These are phyloP conservation scores for Pyrenophora tritici-repentis DNA, from an alignment of 2,329 filamentous ascomycete species.

Conservation along the genomic window DNA sequence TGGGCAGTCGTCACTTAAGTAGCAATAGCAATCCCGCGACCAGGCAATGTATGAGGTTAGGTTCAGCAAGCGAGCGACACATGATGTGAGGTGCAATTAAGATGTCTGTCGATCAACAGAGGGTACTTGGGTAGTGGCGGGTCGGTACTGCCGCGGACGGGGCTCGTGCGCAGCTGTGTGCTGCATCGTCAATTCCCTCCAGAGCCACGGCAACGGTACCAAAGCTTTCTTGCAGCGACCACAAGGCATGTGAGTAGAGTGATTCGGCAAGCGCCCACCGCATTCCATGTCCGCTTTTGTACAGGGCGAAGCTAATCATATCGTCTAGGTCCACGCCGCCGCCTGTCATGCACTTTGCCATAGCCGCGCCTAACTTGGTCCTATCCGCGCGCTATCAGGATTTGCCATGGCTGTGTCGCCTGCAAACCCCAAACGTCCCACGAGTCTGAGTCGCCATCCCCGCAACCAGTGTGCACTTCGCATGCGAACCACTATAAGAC, in stretches of 20 bases:
- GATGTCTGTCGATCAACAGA: conserved; percentile 23
- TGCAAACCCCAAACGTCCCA: conserved; percentile 1
- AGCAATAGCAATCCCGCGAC: neutral
- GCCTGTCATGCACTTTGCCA: conserved; percentile 11
- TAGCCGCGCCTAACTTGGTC: conserved; percentile 1
- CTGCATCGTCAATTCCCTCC: conserved; percentile 30
- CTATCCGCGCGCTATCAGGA: conserved; percentile 3
- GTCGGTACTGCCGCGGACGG: conserved; percentile 10
- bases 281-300: neutral
- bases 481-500: neutral
- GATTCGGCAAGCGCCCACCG: neutral
- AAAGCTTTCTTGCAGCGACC: conserved; percentile 8
- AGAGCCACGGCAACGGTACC: conserved; percentile 26
- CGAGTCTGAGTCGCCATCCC: neutral
- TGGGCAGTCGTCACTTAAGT: neutral
- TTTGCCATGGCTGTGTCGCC: conserved; percentile 7
- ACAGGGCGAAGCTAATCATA: neutral
- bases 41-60: neutral
- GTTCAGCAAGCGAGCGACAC: conserved; percentile 1
- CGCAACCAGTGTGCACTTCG: neutral
- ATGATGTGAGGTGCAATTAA: conserved; percentile 28
- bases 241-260: conserved; percentile 6
- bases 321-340: conserved; percentile 1
- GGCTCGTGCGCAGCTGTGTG: conserved; percentile 19
- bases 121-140: conserved; percentile 11